phyloP scores from a whole-genome alignment of 768 basidiomycete species.

The Panaeolus cyanescens region DNA sequence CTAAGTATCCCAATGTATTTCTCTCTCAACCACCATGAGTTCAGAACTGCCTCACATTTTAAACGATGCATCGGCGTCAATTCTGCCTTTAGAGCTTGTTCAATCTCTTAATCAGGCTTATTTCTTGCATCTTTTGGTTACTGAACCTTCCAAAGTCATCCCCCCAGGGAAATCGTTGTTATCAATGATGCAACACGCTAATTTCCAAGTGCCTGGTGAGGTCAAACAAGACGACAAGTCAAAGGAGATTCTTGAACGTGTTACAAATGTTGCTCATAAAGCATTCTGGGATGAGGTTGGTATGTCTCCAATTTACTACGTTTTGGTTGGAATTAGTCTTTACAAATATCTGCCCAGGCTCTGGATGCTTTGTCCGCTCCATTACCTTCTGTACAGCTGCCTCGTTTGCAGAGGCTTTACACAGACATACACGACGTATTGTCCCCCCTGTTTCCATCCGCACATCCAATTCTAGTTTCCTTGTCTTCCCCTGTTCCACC shows the following conservation, averaged over 20 bases:
- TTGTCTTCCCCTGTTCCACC: slow-evolving; percentile 65
- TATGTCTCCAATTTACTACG: slow-evolving; percentile 2
- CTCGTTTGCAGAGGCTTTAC: slow-evolving; percentile 59
- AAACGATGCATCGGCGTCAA: slow-evolving; percentile 9
- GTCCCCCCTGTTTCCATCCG: slow-evolving; percentile 57
- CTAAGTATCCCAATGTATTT: neutral
- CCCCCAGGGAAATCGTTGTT: slow-evolving; percentile 74
- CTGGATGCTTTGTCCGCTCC: slow-evolving; percentile 55
- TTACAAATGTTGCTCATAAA: slow-evolving; percentile 56
- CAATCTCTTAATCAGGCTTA: slow-evolving; percentile 59
- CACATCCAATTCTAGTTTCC: slow-evolving; percentile 48
- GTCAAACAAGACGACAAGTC: slow-evolving; percentile 8
- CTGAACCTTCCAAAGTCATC: slow-evolving; percentile 58
- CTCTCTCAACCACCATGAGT: neutral
- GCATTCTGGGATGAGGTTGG: slow-evolving; percentile 80
- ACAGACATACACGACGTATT: slow-evolving; percentile 53
- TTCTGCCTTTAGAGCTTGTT: slow-evolving; percentile 57
- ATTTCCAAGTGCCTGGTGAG: slow-evolving; percentile 17
- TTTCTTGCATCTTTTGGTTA: slow-evolving; percentile 69
- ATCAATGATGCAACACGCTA: slow-evolving; percentile 52
- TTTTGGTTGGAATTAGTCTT: neutral
- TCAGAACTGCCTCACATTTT: slow-evolving; percentile 3
- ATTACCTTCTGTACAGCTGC: slow-evolving; percentile 58
- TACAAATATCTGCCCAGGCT: slow-evolving; percentile 41
- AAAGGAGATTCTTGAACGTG: slow-evolving; percentile 35